These are phyloP conservation scores for Lobosporangium transversale DNA, from an alignment of 192 early-diverging fungal genomes.

Conservation along the genomic window DNA sequence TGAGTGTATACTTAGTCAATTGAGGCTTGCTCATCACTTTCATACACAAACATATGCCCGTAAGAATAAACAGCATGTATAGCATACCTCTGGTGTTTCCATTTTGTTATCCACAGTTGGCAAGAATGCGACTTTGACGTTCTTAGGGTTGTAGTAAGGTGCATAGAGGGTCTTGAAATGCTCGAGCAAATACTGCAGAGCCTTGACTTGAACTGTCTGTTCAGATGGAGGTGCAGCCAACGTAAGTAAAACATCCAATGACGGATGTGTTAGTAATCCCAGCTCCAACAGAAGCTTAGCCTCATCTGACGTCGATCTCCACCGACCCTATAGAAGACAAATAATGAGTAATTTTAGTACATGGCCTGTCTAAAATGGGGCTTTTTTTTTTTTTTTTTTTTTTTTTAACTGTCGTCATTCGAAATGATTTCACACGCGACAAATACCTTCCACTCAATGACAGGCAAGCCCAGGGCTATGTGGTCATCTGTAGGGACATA, in stretches of 20 bases:
- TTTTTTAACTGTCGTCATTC: too few species aligned
- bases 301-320: slow-evolving; percentile 33
- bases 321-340: slow-evolving; percentile 14
- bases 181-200: slow-evolving; percentile 77
- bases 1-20: too few species aligned
- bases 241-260: slow-evolving; percentile 49
- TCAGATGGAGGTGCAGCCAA: slow-evolving; percentile 47
- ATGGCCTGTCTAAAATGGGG: too few species aligned
- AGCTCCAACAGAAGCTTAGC: slow-evolving; percentile 60
- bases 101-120: slow-evolving; percentile 61
- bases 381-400: too few species aligned
- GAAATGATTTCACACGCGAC: too few species aligned
- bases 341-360: neutral
- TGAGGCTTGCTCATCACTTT: too few species aligned
- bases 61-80: too few species aligned
- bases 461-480: slow-evolving; percentile 67
- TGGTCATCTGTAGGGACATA: slow-evolving; percentile 73
- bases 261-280: slow-evolving; percentile 58
- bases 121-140: slow-evolving; percentile 67
- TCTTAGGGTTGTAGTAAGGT: slow-evolving; percentile 57
- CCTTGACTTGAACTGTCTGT: slow-evolving; percentile 53
- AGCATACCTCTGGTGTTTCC: slow-evolving; percentile 57
- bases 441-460: slow-evolving; percentile 72
- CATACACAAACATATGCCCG: too few species aligned
- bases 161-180: slow-evolving; percentile 69